Conservation (phyloP, 106 monocot species). For the Dactylorhiza incarnata region DNA sequence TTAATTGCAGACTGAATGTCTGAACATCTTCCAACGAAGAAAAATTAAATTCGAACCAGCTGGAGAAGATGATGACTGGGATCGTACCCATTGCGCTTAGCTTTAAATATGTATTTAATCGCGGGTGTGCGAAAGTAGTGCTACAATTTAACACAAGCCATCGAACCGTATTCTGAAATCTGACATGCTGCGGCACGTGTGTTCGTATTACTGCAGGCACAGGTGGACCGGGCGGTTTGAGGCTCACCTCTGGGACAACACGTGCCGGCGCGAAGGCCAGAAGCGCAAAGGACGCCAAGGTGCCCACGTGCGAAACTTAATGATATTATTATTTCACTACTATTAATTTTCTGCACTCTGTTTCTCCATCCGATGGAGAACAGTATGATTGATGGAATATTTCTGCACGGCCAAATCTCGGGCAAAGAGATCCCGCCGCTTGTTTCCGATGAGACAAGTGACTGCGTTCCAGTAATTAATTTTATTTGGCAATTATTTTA, state of each 20-base stretch:
- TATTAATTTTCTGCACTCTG: too few species aligned
- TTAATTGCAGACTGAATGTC: background rate
- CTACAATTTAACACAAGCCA: background rate
- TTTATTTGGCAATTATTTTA: too few species aligned
- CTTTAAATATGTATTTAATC: background rate
- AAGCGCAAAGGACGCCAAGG: conserved; percentile 88
- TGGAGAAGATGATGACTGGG: too few species aligned
- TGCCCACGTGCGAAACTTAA: conserved; percentile 8
- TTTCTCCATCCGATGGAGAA: background rate
- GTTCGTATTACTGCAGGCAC: conserved; percentile 36
- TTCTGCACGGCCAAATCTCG: background rate
- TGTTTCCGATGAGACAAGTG: background rate
- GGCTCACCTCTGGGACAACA: conserved; percentile 96
- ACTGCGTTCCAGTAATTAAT: background rate
- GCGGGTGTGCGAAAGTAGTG: background rate
- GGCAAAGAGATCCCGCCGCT: background rate
- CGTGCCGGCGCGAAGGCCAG: conserved; percentile 64
- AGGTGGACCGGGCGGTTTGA: conserved; percentile 92
- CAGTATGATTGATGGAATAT: background rate
- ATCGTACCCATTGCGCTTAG: too few species aligned
- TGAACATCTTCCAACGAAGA: background rate
- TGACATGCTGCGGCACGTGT: background rate
- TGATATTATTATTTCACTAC: background rate
- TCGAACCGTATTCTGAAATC: background rate
- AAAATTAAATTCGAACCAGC: background rate